Evolutionary conservation across 345 rosid species (phyloP).

Genomic region (Arabis hirsuta): DNA sequence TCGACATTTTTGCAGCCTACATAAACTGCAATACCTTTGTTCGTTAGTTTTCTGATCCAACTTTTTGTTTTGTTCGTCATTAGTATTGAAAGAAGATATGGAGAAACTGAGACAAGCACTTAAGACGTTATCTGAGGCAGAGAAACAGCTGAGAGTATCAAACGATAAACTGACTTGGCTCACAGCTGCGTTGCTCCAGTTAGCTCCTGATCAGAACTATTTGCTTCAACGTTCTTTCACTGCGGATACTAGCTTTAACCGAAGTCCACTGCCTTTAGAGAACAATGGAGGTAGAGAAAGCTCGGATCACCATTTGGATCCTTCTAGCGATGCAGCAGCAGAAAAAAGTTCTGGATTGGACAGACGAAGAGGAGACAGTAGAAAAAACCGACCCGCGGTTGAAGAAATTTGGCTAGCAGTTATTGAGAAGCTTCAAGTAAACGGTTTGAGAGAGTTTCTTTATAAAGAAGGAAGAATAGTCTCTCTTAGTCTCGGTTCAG

Average conservation of each 20-base stretch:
- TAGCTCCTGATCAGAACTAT: conserved; percentile 98
- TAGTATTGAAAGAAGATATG: conserved; percentile 97
- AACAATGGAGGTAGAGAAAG: conserved; percentile 42
- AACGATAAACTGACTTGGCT: conserved; percentile 95
- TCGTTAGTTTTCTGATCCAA: conserved; percentile 7
- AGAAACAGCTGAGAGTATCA: conserved; percentile 89
- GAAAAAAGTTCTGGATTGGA: conserved; percentile 54
- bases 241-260: conserved; percentile 69
- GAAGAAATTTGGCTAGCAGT: conserved; percentile 93
- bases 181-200: conserved; percentile 95
- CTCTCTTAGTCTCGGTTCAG: conserved; percentile 86
- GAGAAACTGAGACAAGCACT: conserved; percentile 95
- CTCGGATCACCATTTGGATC: conserved; percentile 44
- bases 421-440: conserved; percentile 63
- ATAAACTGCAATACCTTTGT: not conserved
- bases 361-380: conserved; percentile 51
- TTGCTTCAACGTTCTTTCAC: conserved; percentile 68
- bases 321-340: conserved; percentile 49
- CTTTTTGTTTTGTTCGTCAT: not conserved
- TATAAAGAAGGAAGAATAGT: conserved; percentile 81
- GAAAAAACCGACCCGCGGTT: conserved; percentile 52
- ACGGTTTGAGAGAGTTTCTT: conserved; percentile 68
- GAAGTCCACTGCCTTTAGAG: conserved; percentile 39
- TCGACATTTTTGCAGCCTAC: not conserved
- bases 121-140: conserved; percentile 93